These are phyloP conservation scores for Yamadazyma laniorum DNA, from an alignment of 805 yeast species.

Conservation along the genomic window DNA sequence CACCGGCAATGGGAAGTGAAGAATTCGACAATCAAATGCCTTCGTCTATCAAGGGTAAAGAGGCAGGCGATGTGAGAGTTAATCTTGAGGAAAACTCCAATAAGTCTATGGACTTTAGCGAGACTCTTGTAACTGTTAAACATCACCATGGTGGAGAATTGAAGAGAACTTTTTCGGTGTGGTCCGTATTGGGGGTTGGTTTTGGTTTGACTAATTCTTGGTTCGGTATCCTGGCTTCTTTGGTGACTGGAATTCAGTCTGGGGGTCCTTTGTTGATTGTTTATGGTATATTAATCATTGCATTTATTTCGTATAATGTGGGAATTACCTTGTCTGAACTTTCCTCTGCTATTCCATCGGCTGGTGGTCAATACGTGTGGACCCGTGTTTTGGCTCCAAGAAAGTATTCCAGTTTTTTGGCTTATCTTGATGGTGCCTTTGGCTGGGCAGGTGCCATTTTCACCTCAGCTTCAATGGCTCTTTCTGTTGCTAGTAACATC, in stretches of 20 bases:
- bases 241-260: conserved; percentile 40
- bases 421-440: conserved; percentile 39
- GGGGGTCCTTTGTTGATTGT: conserved; percentile 43
- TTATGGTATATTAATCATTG: conserved; percentile 40
- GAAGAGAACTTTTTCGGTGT: conserved; percentile 36
- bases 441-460: conserved; percentile 45
- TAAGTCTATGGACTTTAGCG: conserved; percentile 4
- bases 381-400: conserved; percentile 39
- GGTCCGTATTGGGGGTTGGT: conserved; percentile 40
- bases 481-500: conserved; percentile 32
- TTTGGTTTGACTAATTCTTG: conserved; percentile 44
- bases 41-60: not conserved
- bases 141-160: conserved; percentile 17
- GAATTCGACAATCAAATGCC: not conserved
- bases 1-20: too few species aligned
- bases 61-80: not conserved
- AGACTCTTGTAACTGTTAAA: not conserved
- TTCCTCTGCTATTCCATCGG: conserved; percentile 39
- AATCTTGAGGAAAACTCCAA: not conserved
- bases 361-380: conserved; percentile 47
- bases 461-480: conserved; percentile 40
- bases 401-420: conserved; percentile 35
- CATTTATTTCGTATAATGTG: conserved; percentile 33
- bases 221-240: conserved; percentile 42
- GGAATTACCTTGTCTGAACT: conserved; percentile 40